These are phyloP conservation scores for Fusarium sterilihyphosum DNA, from an alignment of 2,329 filamentous ascomycete genomes.

Conservation along the genomic window DNA sequence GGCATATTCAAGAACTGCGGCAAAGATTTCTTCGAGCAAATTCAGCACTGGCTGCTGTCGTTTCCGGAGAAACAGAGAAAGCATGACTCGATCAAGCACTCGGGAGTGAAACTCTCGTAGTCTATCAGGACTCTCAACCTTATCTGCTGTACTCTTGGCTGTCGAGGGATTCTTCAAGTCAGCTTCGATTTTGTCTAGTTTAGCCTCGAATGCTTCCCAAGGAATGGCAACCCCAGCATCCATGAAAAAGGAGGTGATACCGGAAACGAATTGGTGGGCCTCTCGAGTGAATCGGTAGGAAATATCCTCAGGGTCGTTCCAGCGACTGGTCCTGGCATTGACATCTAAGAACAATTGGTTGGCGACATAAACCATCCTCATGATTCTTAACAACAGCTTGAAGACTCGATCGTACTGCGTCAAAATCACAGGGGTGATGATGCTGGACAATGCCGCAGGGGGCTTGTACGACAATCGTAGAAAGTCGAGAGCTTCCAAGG, in stretches of 20 bases:
- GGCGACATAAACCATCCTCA: slow-evolving; percentile 82
- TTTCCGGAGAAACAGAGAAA: slow-evolving; percentile 76
- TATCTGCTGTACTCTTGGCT: slow-evolving; percentile 47
- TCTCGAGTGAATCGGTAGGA: slow-evolving; percentile 75
- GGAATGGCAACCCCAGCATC: slow-evolving; percentile 78
- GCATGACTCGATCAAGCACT: slow-evolving; percentile 79
- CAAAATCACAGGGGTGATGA: slow-evolving; percentile 77
- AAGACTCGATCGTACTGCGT: slow-evolving; percentile 89
- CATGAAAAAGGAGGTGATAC: slow-evolving; percentile 80
- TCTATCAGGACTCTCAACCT: slow-evolving; percentile 66
- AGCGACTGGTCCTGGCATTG: slow-evolving; percentile 51
- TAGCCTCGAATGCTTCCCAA: slow-evolving; percentile 76
- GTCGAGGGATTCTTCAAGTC: slow-evolving; percentile 58
- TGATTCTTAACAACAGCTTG: slow-evolving; percentile 77
- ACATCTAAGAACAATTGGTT: slow-evolving; percentile 71
- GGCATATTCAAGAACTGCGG: slow-evolving; percentile 77
- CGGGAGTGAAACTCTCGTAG: slow-evolving; percentile 77
- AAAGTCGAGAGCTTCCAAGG: slow-evolving; percentile 92
- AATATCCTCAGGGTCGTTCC: slow-evolving; percentile 50
- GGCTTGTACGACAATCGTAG: slow-evolving; percentile 86
- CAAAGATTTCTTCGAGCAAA: slow-evolving; percentile 81
- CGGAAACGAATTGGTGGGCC: slow-evolving; percentile 80
- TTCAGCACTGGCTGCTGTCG: slow-evolving; percentile 77
- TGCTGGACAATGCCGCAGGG: slow-evolving; percentile 73
- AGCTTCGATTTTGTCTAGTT: slow-evolving; percentile 70